Conservation (phyloP, 2,329 filamentous ascomycete genomes). For the Colletotrichum liriopes region DNA sequence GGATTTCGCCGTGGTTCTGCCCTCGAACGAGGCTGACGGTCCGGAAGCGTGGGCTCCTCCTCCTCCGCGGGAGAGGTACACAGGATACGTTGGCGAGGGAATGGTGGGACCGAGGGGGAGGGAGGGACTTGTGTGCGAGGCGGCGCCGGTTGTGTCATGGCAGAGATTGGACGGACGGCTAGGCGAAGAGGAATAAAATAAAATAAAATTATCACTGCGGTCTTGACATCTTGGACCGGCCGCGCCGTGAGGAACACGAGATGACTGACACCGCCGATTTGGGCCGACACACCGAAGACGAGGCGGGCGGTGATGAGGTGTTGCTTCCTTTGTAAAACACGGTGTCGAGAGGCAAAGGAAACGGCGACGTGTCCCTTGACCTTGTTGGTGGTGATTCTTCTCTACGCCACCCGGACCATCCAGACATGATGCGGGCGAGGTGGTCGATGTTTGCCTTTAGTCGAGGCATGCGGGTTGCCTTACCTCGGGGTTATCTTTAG, state of each 20-base stretch:
- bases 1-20: not conserved
- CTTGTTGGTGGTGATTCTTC: not conserved
- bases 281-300: not conserved
- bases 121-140: not conserved
- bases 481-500: not conserved
- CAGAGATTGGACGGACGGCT: not conserved
- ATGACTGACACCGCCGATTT: not conserved
- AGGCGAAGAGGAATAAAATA: too few relatives aligned
- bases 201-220: not conserved
- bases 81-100: not conserved
- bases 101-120: not conserved
- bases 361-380: not conserved
- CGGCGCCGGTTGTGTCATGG: not conserved
- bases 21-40: not conserved
- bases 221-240: not conserved
- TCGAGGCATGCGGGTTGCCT: not conserved
- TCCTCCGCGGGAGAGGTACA: not conserved
- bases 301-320: not conserved
- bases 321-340: constrained; percentile 2
- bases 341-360: not conserved
- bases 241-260: not conserved
- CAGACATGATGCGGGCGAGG: not conserved
- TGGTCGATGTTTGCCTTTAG: not conserved
- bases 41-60: not conserved
- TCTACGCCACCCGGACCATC: not conserved